Percentiles rank a stretch among this genome's conserved stretches.
These are phyloP conservation scores for Barbarea vulgaris DNA, from an alignment of 345 rosid species.

Conservation along the genomic window DNA sequence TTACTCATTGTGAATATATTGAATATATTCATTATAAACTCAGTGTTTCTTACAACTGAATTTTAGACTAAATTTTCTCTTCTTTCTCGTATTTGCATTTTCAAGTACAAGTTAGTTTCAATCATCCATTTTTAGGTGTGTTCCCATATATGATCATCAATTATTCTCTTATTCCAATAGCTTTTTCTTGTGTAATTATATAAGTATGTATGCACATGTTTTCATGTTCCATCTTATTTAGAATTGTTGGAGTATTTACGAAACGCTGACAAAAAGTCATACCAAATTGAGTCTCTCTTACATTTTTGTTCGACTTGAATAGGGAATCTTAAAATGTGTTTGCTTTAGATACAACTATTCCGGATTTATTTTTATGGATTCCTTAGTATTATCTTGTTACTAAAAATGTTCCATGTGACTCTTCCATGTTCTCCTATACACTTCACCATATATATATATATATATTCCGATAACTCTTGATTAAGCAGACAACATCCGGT, in stretches of 20 bases:
- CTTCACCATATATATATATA: neutral
- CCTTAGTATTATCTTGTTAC: neutral
- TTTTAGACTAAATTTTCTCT: neutral
- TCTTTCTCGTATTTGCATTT: neutral
- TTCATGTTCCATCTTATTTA: neutral
- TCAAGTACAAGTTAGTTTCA: neutral
- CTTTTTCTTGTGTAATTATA: neutral
- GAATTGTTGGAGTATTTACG: neutral
- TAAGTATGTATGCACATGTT: neutral
- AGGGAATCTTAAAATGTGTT: too few relatives aligned
- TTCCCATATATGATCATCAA: neutral
- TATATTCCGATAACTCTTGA: neutral
- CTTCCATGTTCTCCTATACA: conserved; percentile 19
- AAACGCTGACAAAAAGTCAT: neutral
- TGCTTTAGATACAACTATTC: neutral
- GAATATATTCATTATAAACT: too few relatives aligned
- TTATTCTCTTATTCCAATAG: neutral
- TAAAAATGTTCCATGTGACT: conserved; percentile 24
- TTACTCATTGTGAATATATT: too few relatives aligned
- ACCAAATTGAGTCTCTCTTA: too few relatives aligned
- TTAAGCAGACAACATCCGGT: conserved; percentile 13
- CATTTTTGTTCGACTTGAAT: too few relatives aligned
- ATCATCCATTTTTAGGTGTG: neutral
- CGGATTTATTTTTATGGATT: neutral
- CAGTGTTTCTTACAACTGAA: neutral